Evolutionary conservation across 495 filamentous ascomycete genomes (phyloP).

Genomic region (Trypethelium eluteriae): DNA sequence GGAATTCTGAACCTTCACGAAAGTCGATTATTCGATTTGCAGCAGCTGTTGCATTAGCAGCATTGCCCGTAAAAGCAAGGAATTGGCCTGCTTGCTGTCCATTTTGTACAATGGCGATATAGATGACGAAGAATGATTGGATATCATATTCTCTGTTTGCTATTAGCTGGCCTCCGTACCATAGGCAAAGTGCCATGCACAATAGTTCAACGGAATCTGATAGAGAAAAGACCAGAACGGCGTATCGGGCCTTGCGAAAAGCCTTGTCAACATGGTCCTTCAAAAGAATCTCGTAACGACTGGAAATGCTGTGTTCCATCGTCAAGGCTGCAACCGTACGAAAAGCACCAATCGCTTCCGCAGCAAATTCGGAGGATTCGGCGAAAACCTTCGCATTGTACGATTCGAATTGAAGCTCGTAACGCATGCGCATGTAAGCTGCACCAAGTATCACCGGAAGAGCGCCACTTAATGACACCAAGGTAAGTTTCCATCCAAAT

Average conservation of each 20-base stretch:
- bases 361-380: constrained; percentile 50
- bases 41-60: background rate
- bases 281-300: constrained; percentile 18
- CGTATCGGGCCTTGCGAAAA: background rate
- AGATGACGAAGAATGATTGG: constrained; percentile 50
- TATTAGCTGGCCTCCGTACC: constrained; percentile 52
- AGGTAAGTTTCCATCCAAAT: constrained; percentile 52
- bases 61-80: constrained; percentile 35
- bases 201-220: constrained; percentile 37
- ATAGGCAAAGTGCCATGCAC: constrained; percentile 50
- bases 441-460: constrained; percentile 46
- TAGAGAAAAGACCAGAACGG: constrained; percentile 21
- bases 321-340: constrained; percentile 51
- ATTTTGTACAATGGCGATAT: constrained; percentile 52
- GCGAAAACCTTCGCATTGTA: constrained; percentile 47
- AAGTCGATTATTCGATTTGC: background rate
- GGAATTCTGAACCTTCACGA: background rate
- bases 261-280: constrained; percentile 4
- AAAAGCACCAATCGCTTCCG: constrained; percentile 50
- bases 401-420: constrained; percentile 47
- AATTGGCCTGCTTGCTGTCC: constrained; percentile 49
- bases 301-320: constrained; percentile 38
- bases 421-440: constrained; percentile 45
- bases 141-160: constrained; percentile 41
- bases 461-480: constrained; percentile 44